Base-by-base conservation (phyloP, 768 basidiomycete species). In the Suillus bovinus region DNA sequence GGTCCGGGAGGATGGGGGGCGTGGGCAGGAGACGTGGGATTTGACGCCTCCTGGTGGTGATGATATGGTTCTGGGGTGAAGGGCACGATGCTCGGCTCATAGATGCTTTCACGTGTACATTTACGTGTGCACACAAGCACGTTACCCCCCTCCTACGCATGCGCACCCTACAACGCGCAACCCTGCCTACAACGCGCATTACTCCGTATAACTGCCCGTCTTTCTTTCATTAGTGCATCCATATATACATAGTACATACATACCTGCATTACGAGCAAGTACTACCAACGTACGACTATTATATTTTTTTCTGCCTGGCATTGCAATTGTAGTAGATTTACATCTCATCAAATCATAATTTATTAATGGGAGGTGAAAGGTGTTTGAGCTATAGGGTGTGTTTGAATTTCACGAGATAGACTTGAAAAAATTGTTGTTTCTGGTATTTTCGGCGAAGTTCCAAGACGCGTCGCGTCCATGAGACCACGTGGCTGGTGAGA, bases 21-120 rank as follows among this genome's bases (percentile, higher is more conserved):
- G 61, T 70, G n/a, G 56, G 41, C 58, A 72, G 68, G 63, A 70
- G 67, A 61, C 71, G 5, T 74, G 73, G 73, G 74, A 71, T 55
- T 29, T 73, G 41, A 57, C 72, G 29, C 20, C 70, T 16, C 74
- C 66, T 52, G 67, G 66, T n/a, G 69, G 72, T 33, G 66, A 73
- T 49, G 74, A 74, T 41, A 64, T 74, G 11, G 70, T 71, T n/a
- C 63, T 74, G 14, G 74, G 74, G 38, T 74, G 64, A 72, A 24
- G 46, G 58, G 41, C 55, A 62, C 60, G 27, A 52, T 52, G 50
- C 29, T 6, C 29, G 49, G 10, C 17, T 29, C 17, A 17, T 10
- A 9, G 29, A 50, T 8, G 27, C 16, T 49, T 29, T 16, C 27
- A 49, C 27, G 49, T 50, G 16, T 17, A 10, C 5, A 29, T 50